phyloP scores from a whole-genome alignment of 352 stramenopile species.

The Globisporangium uncinulatum region DNA sequence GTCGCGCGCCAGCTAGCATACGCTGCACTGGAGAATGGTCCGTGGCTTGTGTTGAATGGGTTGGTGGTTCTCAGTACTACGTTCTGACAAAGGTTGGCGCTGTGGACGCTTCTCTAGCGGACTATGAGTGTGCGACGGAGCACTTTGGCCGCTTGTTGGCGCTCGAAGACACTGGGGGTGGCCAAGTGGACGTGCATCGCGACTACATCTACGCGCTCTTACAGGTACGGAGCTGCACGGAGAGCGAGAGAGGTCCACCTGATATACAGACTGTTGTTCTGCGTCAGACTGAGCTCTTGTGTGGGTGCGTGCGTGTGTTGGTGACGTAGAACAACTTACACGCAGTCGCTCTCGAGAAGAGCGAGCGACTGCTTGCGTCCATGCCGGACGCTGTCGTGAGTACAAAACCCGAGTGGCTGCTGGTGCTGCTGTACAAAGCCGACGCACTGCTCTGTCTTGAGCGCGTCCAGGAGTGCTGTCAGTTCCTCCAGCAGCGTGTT shows the following conservation, averaged over 20 bases:
- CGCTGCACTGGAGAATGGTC: constrained; percentile 43
- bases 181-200: neutral
- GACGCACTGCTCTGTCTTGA: constrained; percentile 76
- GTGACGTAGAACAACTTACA: constrained; percentile 2
- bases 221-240: constrained; percentile 20
- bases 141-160: constrained; percentile 31
- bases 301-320: neutral
- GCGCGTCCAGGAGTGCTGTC: constrained; percentile 47
- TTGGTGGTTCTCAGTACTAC: too few relatives aligned
- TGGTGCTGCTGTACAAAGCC: constrained; percentile 57
- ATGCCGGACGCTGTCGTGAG: neutral
- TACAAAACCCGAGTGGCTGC: constrained; percentile 3
- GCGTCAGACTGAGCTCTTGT: neutral
- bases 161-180: neutral
- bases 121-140: constrained; percentile 31
- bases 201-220: constrained; percentile 66
- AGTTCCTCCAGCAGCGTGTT: constrained; percentile 29
- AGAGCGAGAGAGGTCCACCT: too few relatives aligned
- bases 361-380: constrained; percentile 22
- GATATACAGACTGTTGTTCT: neutral
- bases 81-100: too few relatives aligned
- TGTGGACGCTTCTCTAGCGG: constrained; percentile 12
- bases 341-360: constrained; percentile 38
- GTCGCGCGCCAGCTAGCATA: constrained; percentile 29
- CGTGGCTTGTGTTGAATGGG: neutral